Percentiles rank a stretch among this genome's conserved stretches.
phyloP scores from a whole-genome alignment of 2,329 filamentous ascomycete species.

The Xylariaceae sp. region DNA sequence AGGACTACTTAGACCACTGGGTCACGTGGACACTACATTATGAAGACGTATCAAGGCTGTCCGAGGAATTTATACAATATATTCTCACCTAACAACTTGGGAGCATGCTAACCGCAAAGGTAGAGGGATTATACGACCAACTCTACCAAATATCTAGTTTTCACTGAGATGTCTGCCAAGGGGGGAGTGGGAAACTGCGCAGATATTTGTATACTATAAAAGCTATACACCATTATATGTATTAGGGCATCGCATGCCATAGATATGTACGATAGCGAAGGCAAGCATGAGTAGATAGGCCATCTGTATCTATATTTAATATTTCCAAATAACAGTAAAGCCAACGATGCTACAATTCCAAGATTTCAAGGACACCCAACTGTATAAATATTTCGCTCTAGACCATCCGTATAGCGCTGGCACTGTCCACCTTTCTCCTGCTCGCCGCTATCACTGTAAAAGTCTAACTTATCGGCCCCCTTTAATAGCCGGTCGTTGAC shows the following conservation, averaged over 20 bases:
- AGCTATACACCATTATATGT: background rate
- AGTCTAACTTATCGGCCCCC: too few relatives aligned
- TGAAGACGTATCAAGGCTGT: too few relatives aligned
- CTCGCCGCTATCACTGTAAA: too few relatives aligned
- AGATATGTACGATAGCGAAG: background rate
- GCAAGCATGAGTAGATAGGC: background rate
- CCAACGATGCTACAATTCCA: slow-evolving; percentile 4
- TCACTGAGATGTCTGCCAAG: background rate
- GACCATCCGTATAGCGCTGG: background rate
- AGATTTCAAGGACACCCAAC: background rate
- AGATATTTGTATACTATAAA: background rate
- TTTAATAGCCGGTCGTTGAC: slow-evolving; percentile 26
- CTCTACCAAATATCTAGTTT: background rate
- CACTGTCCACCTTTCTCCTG: background rate
- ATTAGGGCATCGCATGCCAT: background rate
- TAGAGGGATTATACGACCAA: too few relatives aligned
- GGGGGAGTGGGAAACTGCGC: background rate
- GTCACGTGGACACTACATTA: too few relatives aligned
- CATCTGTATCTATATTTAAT: background rate
- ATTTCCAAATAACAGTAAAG: slow-evolving; percentile 12
- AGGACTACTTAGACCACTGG: background rate
- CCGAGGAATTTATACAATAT: too few relatives aligned
- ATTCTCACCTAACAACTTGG: too few relatives aligned
- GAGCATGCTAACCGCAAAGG: too few relatives aligned
- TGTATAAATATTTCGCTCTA: slow-evolving; percentile 16